phyloP scores from a whole-genome alignment of 1,284 basidiomycete genomes.

The Malassezia caprae region DNA sequence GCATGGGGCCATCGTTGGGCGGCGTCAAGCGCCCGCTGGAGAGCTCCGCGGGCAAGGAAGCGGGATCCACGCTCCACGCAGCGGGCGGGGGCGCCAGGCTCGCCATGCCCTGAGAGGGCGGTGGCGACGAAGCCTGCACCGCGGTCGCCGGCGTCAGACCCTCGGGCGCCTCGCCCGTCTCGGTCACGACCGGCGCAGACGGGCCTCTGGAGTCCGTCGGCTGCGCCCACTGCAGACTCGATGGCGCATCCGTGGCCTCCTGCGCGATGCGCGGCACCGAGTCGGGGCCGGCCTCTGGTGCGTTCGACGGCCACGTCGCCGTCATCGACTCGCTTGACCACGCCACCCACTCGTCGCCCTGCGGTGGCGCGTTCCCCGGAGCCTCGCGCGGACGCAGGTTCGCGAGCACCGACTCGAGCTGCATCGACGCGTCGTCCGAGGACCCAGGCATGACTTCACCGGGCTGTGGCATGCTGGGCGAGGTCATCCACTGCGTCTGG shows the following conservation, averaged over 20 bases:
- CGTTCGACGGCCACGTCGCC: background rate
- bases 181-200: background rate
- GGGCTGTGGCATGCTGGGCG: background rate
- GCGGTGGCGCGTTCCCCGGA: background rate
- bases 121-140: background rate
- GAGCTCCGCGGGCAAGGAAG: background rate
- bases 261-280: background rate
- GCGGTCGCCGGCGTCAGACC: background rate
- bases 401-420: background rate
- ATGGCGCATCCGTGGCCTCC: too few relatives aligned
- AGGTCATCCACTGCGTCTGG: conserved; percentile 1
- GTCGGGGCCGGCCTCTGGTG: background rate
- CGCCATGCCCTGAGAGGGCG: background rate
- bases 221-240: background rate
- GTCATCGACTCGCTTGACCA: background rate
- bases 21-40: conserved; percentile 6
- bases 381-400: background rate
- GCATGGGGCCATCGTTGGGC: conserved; percentile 1
- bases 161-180: background rate
- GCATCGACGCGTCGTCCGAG: background rate
- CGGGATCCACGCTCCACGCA: background rate
- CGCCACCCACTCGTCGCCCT: background rate
- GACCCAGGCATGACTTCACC: background rate
- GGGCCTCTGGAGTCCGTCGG: background rate
- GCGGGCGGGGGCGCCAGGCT: background rate